phyloP scores from a whole-genome alignment of 2,329 filamentous ascomycete species.

The Malbranchea zuffiana region DNA sequence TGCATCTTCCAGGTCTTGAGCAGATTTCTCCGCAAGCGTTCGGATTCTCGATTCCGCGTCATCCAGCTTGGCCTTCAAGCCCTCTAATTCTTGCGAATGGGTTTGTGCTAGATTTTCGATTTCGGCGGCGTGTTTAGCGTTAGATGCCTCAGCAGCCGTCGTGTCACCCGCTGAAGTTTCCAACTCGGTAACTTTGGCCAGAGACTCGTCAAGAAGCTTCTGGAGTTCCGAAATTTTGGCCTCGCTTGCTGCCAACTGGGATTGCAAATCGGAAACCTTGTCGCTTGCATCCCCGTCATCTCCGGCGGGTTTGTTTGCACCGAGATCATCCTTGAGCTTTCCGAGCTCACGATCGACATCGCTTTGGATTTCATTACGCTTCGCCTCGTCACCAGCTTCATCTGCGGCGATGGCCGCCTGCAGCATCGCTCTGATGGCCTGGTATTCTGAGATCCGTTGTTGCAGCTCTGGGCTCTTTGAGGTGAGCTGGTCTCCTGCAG shows the following conservation, averaged over 20 bases:
- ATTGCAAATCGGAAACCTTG: constrained; percentile 14
- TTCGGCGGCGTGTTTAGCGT: constrained; percentile 15
- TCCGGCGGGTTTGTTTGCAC: constrained; percentile 12
- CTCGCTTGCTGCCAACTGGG: constrained; percentile 15
- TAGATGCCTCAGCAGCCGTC: constrained; percentile 6
- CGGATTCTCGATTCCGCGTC: constrained; percentile 29
- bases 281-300: constrained; percentile 11
- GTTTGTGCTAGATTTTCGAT: constrained; percentile 11
- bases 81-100: constrained; percentile 14
- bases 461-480: constrained; percentile 22
- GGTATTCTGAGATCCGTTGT: constrained; percentile 21
- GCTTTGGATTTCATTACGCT: constrained; percentile 17
- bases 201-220: constrained; percentile 11
- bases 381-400: constrained; percentile 18
- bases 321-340: constrained; percentile 20
- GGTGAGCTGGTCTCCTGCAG: constrained; percentile 10
- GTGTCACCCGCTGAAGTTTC: constrained; percentile 10
- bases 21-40: constrained; percentile 28
- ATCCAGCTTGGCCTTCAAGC: constrained; percentile 26
- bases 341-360: constrained; percentile 18
- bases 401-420: constrained; percentile 22
- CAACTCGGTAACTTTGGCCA: constrained; percentile 11
- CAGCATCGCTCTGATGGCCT: constrained; percentile 22
- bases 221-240: constrained; percentile 15
- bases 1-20: constrained; percentile 31